Evolutionary conservation across 192 early-diverging fungal species (phyloP), one percentile per base, ranked within the genome.

Genomic region (Linnemannia zychae): DNA sequence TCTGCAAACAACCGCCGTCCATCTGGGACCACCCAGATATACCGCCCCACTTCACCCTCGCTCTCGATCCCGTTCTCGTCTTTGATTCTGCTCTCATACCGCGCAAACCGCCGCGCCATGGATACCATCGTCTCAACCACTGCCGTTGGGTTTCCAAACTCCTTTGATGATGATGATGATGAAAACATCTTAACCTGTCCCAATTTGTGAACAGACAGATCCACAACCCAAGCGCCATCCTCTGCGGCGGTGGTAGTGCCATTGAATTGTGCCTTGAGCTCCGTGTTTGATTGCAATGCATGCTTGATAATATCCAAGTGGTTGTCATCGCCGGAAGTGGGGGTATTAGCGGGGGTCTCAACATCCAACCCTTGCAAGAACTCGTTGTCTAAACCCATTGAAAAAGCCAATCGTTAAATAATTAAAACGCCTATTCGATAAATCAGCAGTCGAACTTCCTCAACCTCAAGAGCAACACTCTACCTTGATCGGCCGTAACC

Each of bases 21-120:
- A n/a, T 85, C 78, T 15, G 83, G 77, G 1, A 79, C 50, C 34
- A 85, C 31, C 83, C 83, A 85, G 38, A 85, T 13, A 73, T 76
- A 85, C 15, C 83, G 73, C 24, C 38, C 40, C n/a, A 36, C 60
- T 37, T 65, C 53, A 31, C 28, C 57, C 3, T 24, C 15, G 0
- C 1, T n/a, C 11, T 12, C 48, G 2, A 15, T 28, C 3, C 46
- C 15, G 0, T 4, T n/a, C 11, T 12, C 48, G 2, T 49, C 48
- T 2, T 17, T 15, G 17, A 22, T 16, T 4, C 20, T 0, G 15
- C 13, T 0, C 34, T 31, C 36, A 24, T 77, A 24, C 15, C 69
- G 38, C n/a, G 37, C 44, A 71, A 78, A 84, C 7, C 74, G 76
- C 4, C 28, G 33, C 13, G 76, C 81, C 24, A 84, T 28, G 6